A percentile compares a stretch with the other conserved stretches of the same genome.
Evolutionary conservation across 805 yeast genomes (phyloP).

Genomic region (Saturnispora quitensis): DNA sequence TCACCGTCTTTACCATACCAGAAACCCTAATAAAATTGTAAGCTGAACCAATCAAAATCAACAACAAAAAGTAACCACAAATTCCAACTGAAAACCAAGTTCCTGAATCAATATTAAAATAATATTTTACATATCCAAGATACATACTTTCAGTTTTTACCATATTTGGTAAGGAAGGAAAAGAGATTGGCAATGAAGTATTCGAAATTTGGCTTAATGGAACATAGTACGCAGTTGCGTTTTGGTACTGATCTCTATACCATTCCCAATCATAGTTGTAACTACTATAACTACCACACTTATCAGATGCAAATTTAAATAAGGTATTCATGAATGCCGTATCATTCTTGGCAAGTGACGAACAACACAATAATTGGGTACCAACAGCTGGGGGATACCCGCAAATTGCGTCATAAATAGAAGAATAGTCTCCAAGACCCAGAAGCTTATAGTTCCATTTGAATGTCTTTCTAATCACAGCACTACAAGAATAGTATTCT

Average conservation of each 20-base stretch:
- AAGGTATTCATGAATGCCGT: not conserved
- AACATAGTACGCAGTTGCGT: constrained; percentile 7
- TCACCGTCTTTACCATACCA: constrained; percentile 23
- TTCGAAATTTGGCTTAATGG: constrained; percentile 2
- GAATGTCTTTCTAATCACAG: constrained; percentile 2
- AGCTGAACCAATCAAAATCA: constrained; percentile 29
- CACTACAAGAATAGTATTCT: constrained; percentile 14
- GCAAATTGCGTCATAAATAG: constrained; percentile 6
- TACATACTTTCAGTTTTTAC: not conserved
- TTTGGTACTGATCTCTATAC: constrained; percentile 6
- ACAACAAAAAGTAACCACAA: constrained; percentile 31
- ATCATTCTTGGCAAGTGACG: not conserved
- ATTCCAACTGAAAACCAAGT: constrained; percentile 29
- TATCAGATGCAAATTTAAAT: not conserved
- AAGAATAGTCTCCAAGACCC: constrained; percentile 1
- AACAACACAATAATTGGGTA: constrained; percentile 11
- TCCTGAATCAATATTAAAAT: constrained; percentile 20
- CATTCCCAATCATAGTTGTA: constrained; percentile 16
- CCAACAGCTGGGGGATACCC: constrained; percentile 16
- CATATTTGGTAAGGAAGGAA: constrained; percentile 12
- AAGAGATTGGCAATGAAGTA: constrained; percentile 8
- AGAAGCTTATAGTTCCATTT: constrained; percentile 10
- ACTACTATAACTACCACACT: constrained; percentile 13
- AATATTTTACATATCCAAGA: constrained; percentile 11
- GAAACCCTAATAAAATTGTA: constrained; percentile 26